Base-by-base conservation (phyloP, 2,329 filamentous ascomycete species). In the Penicillium psychrosexuale region DNA sequence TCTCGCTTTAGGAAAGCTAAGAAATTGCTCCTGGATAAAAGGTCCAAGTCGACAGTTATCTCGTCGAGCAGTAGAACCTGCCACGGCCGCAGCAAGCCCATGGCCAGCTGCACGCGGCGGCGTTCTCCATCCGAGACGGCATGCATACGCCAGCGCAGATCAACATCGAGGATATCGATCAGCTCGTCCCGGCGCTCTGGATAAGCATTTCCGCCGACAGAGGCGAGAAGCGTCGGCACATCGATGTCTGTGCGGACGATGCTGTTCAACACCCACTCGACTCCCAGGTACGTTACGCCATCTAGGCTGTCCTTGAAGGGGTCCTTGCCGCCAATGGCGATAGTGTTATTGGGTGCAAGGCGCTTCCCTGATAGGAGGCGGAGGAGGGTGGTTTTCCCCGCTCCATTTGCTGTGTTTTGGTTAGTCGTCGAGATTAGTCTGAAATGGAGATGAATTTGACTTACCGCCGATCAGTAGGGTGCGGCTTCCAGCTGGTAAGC, bases 191-290 rank as follows among this genome's bases (percentile, higher is more conserved):
- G 83, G 0, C 94, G 87, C 17, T 82, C 86, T 0, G 89, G 84
- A 74, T 89, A 99, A 63, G 84, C 83, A 72, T 96, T 84, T 12
- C 94, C 94, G 57, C 94, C 94, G 0, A 99, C 90, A 2, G 86
- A 91, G 46, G 85, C 78, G 27, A 99, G 84, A 6, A 99, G 84
- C 62, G 95, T 92, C 3, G 82, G 83, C 3, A 99, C 93, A 56
- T 90, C 91, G 64, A 99, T 96, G 74, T 99, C 94, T 30, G 88
- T 95, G 48, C 93, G 89, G 45, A 97, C 94, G 66, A 97, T 96
- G 46, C 90, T 90, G 78, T 97, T 97, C 9, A 99, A 83, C 3
- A 97, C 94, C 94, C 94, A 99, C 80, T 99, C 94, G 0, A 97
- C 84, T 0, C 94, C 94, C 8, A 99, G 88, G 75, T 99, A 99